Evolutionary conservation across 2,329 filamentous ascomycete genomes (phyloP).

Genomic region (Hymenoscyphus salicellus): DNA sequence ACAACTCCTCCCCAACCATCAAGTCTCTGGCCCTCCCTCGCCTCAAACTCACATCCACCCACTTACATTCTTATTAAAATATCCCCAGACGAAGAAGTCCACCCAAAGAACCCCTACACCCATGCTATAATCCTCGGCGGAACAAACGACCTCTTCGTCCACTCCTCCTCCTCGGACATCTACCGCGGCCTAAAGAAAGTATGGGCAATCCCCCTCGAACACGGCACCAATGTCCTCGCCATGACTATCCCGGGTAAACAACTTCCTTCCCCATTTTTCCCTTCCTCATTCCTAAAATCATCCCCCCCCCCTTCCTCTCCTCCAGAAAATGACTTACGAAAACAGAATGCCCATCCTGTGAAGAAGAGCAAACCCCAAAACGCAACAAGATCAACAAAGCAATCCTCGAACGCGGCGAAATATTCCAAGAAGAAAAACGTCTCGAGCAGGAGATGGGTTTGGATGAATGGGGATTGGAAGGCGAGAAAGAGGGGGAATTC

Average conservation of each 20-base stretch:
- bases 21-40: too few relatives aligned
- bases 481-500: not conserved
- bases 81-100: slow-evolving; percentile 20
- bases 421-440: not conserved
- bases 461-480: not conserved
- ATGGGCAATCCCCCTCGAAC: slow-evolving; percentile 50
- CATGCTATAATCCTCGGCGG: slow-evolving; percentile 64
- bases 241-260: slow-evolving; percentile 52
- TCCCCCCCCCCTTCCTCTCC: too few relatives aligned
- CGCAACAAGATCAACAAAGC: slow-evolving; percentile 6
- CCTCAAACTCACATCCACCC: not conserved
- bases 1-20: not conserved
- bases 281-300: too few relatives aligned
- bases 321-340: too few relatives aligned
- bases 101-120: slow-evolving; percentile 39
- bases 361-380: not conserved
- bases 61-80: too few relatives aligned
- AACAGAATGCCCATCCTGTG: slow-evolving; percentile 43
- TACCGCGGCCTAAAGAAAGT: slow-evolving; percentile 47
- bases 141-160: slow-evolving; percentile 58
- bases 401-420: not conserved
- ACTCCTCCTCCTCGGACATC: slow-evolving; percentile 41
- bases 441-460: not conserved
- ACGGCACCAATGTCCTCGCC: slow-evolving; percentile 56
- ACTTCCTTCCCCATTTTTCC: too few relatives aligned